Conservation (phyloP, 441 rosid genomes). For the Hura crepitans region DNA sequence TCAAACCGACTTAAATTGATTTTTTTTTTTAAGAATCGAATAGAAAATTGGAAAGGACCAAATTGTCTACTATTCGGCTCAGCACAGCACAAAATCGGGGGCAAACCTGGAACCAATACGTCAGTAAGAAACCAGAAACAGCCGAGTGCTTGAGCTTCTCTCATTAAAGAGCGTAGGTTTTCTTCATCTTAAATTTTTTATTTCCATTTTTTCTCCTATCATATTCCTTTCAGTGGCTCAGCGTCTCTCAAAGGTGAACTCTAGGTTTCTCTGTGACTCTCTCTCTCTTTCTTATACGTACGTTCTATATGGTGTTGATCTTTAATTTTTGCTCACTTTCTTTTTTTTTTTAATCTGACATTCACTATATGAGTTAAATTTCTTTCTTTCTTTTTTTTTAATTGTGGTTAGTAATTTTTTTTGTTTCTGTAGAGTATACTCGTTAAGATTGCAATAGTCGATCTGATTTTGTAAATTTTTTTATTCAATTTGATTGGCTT, state of each 20-base stretch:
- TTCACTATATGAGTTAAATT: background rate
- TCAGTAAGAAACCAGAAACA: conserved; percentile 5
- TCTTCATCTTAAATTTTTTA: background rate
- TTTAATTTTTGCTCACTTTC: background rate
- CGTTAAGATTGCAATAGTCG: background rate
- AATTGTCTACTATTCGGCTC: no score
- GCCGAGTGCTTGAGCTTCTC: conserved; percentile 4
- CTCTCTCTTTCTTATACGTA: no score
- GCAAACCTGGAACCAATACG: conserved; percentile 15
- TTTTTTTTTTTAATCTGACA: background rate
- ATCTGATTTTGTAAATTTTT: background rate
- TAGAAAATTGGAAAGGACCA: no score
- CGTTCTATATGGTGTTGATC: background rate
- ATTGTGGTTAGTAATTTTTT: no score
- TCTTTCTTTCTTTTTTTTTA: background rate
- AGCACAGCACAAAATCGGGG: background rate
- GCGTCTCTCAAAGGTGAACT: conserved; percentile 29
- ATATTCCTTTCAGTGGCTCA: conserved; percentile 23
- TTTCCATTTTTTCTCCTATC: background rate
- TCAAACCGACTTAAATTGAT: no score
- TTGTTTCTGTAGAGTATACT: no score
- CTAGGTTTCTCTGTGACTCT: conserved; percentile 15
- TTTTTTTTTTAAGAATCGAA: no score
- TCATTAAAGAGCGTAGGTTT: no score
- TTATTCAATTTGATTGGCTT: background rate